phyloP scores from a whole-genome alignment of 108 stramenopile species.

The Skeletonema potamos region DNA sequence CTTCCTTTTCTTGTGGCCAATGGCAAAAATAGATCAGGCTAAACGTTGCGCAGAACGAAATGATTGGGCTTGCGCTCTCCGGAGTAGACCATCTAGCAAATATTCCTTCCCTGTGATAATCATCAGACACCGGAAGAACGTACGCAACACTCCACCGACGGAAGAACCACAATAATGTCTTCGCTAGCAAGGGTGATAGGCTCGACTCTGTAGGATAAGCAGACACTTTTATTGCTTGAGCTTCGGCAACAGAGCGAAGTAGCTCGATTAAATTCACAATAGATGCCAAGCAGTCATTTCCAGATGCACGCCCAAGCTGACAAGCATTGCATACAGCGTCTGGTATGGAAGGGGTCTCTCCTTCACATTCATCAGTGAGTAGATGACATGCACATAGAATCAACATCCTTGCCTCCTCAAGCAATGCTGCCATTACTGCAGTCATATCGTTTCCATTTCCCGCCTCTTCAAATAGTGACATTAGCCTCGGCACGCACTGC shows the following conservation, averaged over 20 bases:
- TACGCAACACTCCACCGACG: conserved; percentile 79
- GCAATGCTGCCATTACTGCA: conserved; percentile 68
- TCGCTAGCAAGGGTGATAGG: conserved; percentile 78
- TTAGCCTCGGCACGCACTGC: conserved; percentile 54
- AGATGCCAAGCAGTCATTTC: conserved; percentile 29
- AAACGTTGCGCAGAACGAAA: conserved; percentile 69
- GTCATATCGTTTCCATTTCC: conserved; percentile 40
- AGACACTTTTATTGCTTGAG: conserved; percentile 67
- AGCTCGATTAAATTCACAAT: conserved; percentile 56
- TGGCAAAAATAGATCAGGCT: conserved; percentile 79
- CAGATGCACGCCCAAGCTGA: not conserved
- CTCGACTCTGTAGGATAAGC: conserved; percentile 52
- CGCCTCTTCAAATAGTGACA: conserved; percentile 52
- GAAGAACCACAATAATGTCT: conserved; percentile 78
- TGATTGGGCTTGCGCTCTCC: conserved; percentile 54
- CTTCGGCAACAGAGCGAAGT: conserved; percentile 63
- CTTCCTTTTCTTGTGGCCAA: conserved; percentile 84
- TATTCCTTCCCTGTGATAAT: conserved; percentile 53
- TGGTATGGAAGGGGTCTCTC: conserved; percentile 79
- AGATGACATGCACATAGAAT: conserved; percentile 69
- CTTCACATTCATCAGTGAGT: conserved; percentile 79
- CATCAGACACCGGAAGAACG: conserved; percentile 55
- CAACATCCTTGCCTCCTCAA: conserved; percentile 83
- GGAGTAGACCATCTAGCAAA: conserved; percentile 55
- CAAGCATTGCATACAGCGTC: conserved; percentile 59